These are phyloP conservation scores for Fusarium decemcellulare DNA, from an alignment of 2,329 filamentous ascomycete species.

Conservation along the genomic window DNA sequence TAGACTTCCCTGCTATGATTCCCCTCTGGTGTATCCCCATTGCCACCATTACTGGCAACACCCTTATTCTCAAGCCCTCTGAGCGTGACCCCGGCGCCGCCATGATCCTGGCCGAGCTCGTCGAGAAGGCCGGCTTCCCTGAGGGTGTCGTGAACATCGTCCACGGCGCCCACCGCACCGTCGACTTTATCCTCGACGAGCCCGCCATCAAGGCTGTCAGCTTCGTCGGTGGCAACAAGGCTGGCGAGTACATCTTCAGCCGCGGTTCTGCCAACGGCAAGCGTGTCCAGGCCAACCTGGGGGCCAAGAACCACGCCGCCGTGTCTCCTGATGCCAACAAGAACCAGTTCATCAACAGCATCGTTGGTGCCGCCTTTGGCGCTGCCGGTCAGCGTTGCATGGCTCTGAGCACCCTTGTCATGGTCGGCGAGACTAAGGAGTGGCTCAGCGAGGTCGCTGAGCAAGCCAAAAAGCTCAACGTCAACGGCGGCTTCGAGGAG, in stretches of 20 bases:
- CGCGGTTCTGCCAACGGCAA: constrained; percentile 88
- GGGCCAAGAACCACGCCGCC: constrained; percentile 90
- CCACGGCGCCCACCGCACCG: constrained; percentile 84
- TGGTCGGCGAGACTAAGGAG: constrained; percentile 87
- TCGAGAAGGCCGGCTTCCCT: constrained; percentile 85
- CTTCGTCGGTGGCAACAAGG: constrained; percentile 91
- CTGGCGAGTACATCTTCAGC: constrained; percentile 87
- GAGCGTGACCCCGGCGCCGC: constrained; percentile 87
- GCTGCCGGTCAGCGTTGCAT: constrained; percentile 90
- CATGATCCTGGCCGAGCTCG: constrained; percentile 88
- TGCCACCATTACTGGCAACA: constrained; percentile 87
- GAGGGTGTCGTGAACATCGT: constrained; percentile 87
- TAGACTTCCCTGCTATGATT: constrained; percentile 93
- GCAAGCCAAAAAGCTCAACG: constrained; percentile 78
- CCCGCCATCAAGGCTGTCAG: constrained; percentile 88
- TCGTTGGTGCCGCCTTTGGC: constrained; percentile 87
- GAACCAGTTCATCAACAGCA: constrained; percentile 89
- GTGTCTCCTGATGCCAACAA: constrained; percentile 91
- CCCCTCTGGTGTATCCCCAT: constrained; percentile 93
- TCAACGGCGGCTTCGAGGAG: constrained; percentile 86
- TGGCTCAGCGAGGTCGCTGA: constrained; percentile 86
- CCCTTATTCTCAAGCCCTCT: constrained; percentile 86
- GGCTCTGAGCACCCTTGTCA: constrained; percentile 86
- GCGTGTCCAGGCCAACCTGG: constrained; percentile 89
- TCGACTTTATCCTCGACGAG: constrained; percentile 89